Base-by-base conservation (phyloP, 176 grass and related monocot species). In the Tillandsia fasciculata region DNA sequence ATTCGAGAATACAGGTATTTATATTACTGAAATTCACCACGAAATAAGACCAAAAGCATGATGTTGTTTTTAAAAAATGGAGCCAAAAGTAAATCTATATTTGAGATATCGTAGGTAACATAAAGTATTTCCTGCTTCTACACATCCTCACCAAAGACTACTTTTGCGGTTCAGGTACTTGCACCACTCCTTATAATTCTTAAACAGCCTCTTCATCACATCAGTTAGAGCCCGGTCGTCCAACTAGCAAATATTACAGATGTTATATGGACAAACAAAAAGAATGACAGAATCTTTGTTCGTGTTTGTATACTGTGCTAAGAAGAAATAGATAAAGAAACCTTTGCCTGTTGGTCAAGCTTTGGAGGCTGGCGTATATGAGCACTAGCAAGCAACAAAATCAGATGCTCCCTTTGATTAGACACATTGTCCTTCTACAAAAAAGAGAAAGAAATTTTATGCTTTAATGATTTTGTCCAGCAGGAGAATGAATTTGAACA, bases 141-240 rank as follows among this genome's bases (percentile, higher is more conserved):
- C n/a, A 59, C n/a, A 59, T 59, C 54, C 84, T 73, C 80, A 97
- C 94, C 94, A 86, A 69, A 97, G 72, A 72, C 89, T 97, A 69
- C 86, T 92, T 83, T 85, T 90, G 63, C 86, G 86, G 18, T 86
- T 82, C 1, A 97, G 84, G 77, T 85, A 92, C 63, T 85, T 90
- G 86, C 94, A 97, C 94, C 94, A 97, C 65, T 79, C 81, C 74
- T 83, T 97, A 75, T 97, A 97, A 66, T 87, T 97, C 81, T 86
- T 90, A 78, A 97, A 90, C 17, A 97, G 68, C 53, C 80, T 92
- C 79, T 87, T 97, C 89, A 90, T 97, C 51, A 90, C 84, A 61
- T 26, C 50, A 67, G 83, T 77, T 13, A 97, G 79, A 68, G 93
- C 89, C 15, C 33, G 52, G 54, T 97, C 93, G 22, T 97, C 86